Conservation (phyloP, 2,329 filamentous ascomycete genomes). For the Didymella pinodella region DNA sequence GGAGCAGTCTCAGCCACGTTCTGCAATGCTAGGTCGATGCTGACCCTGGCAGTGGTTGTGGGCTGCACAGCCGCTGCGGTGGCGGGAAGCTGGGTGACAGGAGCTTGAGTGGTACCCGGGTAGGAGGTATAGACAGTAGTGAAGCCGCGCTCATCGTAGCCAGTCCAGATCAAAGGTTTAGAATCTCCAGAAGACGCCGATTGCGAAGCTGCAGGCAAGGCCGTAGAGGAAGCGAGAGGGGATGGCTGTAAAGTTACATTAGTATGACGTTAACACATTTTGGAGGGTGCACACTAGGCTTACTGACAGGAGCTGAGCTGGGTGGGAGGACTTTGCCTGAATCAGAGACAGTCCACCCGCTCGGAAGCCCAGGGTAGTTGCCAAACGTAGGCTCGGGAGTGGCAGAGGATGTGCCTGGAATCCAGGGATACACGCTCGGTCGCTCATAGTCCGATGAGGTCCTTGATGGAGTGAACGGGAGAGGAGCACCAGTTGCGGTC, state of each 20-base stretch:
- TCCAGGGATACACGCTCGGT: constrained; percentile 66
- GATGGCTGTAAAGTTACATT: constrained; percentile 53
- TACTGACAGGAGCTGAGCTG: constrained; percentile 72
- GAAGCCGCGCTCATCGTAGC: constrained; percentile 60
- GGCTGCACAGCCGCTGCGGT: constrained; percentile 11
- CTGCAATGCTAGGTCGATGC: constrained; percentile 9
- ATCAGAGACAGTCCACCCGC: constrained; percentile 80
- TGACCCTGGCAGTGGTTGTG: constrained; percentile 9
- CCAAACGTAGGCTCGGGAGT: constrained; percentile 57
- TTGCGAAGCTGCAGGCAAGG: constrained; percentile 54
- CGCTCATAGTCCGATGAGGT: constrained; percentile 57
- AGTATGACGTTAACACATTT: constrained; percentile 19
- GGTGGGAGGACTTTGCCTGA: constrained; percentile 81
- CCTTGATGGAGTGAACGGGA: constrained; percentile 73
- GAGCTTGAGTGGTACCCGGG: constrained; percentile 24
- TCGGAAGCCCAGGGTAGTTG: constrained; percentile 69
- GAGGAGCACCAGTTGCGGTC: constrained; percentile 67
- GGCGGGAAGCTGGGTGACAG: constrained; percentile 11
- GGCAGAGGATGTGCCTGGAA: constrained; percentile 62
- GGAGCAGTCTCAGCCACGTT: constrained; percentile 19
- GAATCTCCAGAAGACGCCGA: constrained; percentile 41
- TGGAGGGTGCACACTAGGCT: constrained; percentile 50
- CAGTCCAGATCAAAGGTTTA: constrained; percentile 52
- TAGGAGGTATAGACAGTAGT: constrained; percentile 54
- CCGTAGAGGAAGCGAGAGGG: constrained; percentile 63